Base-by-base conservation (phyloP, 192 early-diverging fungal species). In the Dimargaris xerosporica region DNA sequence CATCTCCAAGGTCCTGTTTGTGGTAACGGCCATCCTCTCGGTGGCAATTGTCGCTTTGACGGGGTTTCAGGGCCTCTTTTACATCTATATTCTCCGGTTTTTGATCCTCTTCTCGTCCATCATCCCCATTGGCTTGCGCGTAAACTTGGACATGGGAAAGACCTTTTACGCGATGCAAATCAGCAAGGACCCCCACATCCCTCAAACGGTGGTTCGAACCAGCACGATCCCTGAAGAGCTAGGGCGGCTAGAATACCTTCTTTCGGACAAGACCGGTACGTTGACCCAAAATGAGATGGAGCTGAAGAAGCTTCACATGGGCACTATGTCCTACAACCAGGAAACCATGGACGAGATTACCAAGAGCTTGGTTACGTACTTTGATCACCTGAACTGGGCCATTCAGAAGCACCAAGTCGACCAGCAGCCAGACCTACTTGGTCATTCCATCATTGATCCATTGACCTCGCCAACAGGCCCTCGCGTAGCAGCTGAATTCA, bases 221-320 rank as follows among this genome's bases (percentile, higher is more conserved):
- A 90, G 87, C 54, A 95, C 91, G 45, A 88, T 97, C 30, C 94
- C 94, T 34, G 94, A 97, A 67, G 94, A 95, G 72, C 78, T 97
- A 7, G 94, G 94, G 15, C 79, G 94, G 34, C 86, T 97, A 31
- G 90, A 91, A 62, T 97, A 95, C 68, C 70, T 94, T 25, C 68
- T 97, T 54, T 88, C 92, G 0, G 94, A 97, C 70, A 97, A 97
- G 70, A 97, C 94, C 3, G 94, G 94, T 30, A 97, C 94, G 23
- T 67, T 97, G 68, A 97, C 94, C 17, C 74, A 90, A 64, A 97
- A 97, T 69, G 93, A 97, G 65, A 97, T 97, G 94, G 94, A 93
- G 67, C 73, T 97, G 42, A 91, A 91, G 65, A 86, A 90, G 63
- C 67, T 97, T 44, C 92, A 97, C 58, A 88, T 95, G 85, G 94